Evolutionary conservation across 768 basidiomycete genomes (phyloP), one percentile per base, ranked within the genome.

Genomic region (Boletus edulis): DNA sequence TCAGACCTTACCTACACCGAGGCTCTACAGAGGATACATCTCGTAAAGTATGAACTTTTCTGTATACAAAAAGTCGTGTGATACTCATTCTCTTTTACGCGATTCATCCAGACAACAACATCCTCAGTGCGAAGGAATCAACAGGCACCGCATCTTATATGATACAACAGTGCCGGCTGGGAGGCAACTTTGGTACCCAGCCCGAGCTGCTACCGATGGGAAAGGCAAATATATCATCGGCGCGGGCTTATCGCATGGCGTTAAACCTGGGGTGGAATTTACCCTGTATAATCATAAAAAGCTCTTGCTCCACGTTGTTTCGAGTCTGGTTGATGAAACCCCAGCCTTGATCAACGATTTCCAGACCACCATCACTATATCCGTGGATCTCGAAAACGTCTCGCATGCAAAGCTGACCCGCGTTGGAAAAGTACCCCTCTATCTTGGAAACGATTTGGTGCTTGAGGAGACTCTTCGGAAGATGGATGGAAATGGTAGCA

Each of bases 71-170:
- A 20, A n/a, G 15, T 18, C 4, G 12, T 24, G 17, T n/a, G 32
- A 44, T 11, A 18, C 27, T 55, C 0, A 57, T 22, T 10, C 32
- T 20, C 4, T 34, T 13, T 35, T 29, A 29, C 27, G 27, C 27
- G 8, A 29, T 29, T 29, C 27, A 14, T 46, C 13, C 39, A 72
- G 66, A 10, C 71, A 72, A 38, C 55, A 54, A 38, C 55, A 54
- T 46, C 72, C 72, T 4, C 68, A 60, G n/a, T 72, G 69, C 31
- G 70, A 68, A 59, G 72, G 71, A 5, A 1, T 44, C 39, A 31
- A 67, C 44, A 54, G 40, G 20, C n/a, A 52, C 35, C 51, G 51
- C n/a, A 3, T 29, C 18, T 17, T 52, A n/a, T 71, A 69, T 46
- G 56, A 66, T 31, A 49, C 59, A n/a, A 63, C 58, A 47, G 47